A percentile compares a stretch with the other conserved stretches of the same genome.
Evolutionary conservation across 2,329 filamentous ascomycete genomes (phyloP).

Genomic region (Penicillium sp.): DNA sequence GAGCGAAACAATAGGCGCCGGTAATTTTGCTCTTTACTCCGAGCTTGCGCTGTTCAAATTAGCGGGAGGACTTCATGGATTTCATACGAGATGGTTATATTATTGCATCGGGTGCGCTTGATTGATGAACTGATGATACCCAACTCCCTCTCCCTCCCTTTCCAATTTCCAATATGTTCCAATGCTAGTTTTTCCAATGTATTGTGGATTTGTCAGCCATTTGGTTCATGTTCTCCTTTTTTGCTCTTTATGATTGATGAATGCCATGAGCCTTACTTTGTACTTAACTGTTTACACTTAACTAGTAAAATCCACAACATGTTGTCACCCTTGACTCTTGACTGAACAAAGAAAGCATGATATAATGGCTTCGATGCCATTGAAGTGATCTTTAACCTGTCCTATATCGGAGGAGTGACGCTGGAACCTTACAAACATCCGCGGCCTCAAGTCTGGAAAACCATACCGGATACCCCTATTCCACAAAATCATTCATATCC

Average conservation of each 20-base stretch:
- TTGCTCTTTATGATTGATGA: conserved; percentile 17
- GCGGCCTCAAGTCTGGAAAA: no score
- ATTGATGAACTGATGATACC: conserved; percentile 21
- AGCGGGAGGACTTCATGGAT: background rate
- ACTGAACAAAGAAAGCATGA: background rate
- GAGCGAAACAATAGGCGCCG: conserved; percentile 30
- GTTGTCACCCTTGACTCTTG: background rate
- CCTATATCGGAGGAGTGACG: no score
- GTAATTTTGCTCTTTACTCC: conserved; percentile 3
- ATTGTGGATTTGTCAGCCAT: background rate
- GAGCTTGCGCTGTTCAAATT: background rate
- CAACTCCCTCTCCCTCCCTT: conserved; percentile 2
- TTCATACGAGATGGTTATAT: conserved; percentile 12
- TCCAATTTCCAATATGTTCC: background rate
- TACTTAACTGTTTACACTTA: background rate
- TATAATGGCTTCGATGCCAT: no score
- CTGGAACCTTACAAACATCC: no score
- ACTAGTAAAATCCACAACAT: background rate
- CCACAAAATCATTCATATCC: no score
- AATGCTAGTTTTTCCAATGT: background rate
- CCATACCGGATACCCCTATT: no score
- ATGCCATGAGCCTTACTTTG: conserved; percentile 7
- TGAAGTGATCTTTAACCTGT: no score
- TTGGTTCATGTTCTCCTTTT: background rate
- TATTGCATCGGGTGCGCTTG: conserved; percentile 14